phyloP scores from a whole-genome alignment of 1,139 yeast genomes.

The Debaryomyces subglobosus region DNA sequence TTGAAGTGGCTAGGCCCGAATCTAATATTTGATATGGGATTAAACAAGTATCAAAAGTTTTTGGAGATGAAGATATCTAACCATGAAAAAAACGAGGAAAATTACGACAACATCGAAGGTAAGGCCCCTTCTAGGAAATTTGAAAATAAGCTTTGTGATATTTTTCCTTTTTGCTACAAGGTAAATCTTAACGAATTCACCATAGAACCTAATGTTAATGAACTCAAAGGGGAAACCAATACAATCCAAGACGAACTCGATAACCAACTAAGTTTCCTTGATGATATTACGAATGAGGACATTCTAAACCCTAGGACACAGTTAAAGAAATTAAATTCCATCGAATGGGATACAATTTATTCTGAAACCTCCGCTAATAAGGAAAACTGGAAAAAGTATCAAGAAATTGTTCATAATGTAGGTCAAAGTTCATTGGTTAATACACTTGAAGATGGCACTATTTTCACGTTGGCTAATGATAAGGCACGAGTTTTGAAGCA shows the following conservation, averaged over 20 bases:
- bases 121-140: conserved; percentile 16
- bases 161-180: conserved; percentile 40
- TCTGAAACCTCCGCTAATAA: conserved; percentile 19
- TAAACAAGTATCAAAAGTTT: conserved; percentile 20
- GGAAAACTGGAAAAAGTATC: conserved; percentile 27
- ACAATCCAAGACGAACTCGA: conserved; percentile 26
- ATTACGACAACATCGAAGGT: conserved; percentile 12
- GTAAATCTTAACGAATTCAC: conserved; percentile 38
- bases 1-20: conserved; percentile 37
- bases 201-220: conserved; percentile 24
- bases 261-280: conserved; percentile 41
- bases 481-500: conserved; percentile 36
- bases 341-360: conserved; percentile 44
- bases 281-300: conserved; percentile 38
- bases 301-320: conserved; percentile 33
- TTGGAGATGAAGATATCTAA: conserved; percentile 19
- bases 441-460: conserved; percentile 10
- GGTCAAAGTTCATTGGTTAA: conserved; percentile 13
- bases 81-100: conserved; percentile 6
- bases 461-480: conserved; percentile 13
- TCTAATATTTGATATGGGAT: conserved; percentile 42
- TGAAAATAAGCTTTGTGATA: conserved; percentile 21
- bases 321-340: conserved; percentile 26
- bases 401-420: conserved; percentile 21
- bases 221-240: conserved; percentile 10